Evolutionary conservation across 495 filamentous ascomycete species (phyloP), one percentile per base, ranked within the genome.

Genomic region (Parathielavia appendiculata): DNA sequence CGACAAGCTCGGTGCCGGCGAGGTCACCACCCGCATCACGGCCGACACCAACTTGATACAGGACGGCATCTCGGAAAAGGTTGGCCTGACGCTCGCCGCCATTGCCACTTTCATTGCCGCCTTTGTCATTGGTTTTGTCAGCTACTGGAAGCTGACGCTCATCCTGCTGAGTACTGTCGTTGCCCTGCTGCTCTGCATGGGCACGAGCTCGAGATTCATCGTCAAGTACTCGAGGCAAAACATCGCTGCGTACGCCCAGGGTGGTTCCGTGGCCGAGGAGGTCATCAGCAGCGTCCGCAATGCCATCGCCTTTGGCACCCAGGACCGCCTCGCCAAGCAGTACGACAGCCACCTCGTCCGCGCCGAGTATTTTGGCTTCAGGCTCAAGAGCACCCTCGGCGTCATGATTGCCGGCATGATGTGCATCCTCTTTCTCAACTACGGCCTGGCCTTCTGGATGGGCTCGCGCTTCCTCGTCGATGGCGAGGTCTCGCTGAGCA

Each of bases 361-460:
- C 38, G 93, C 91, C 26, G 84, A 95, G 67, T 81, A 74, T 63
- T 91, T 81, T 73, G 92, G 92, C 13, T 81, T 82, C 72, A 91
- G 85, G 72, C 78, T 84, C 62, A 89, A 95, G 68, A 71, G 80
- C 40, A 74, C 80, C 4, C 68, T 92, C 34, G 88, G 82, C 20
- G 58, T 86, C 22, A 91, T 97, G 89, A 76, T 98, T 40, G 89
- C 84, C 45, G 75, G 78, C 43, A 88, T 96, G 84, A 90, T 96
- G 76, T 75, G 80, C 55, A 76, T 92, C 54, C 80, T 97, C 59
- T 96, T 91, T 65, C 71, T 92, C 40, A 95, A 92, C 71, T 97
- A 96, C 63, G 89, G 87, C 45, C 81, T 98, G 39, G 86, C 91
- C 39, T 98, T 97, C 75, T 98, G 93, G 93, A 88, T 91, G 78